Conservation (phyloP, 345 rosid species). For the Lagerstroemia speciosa region DNA sequence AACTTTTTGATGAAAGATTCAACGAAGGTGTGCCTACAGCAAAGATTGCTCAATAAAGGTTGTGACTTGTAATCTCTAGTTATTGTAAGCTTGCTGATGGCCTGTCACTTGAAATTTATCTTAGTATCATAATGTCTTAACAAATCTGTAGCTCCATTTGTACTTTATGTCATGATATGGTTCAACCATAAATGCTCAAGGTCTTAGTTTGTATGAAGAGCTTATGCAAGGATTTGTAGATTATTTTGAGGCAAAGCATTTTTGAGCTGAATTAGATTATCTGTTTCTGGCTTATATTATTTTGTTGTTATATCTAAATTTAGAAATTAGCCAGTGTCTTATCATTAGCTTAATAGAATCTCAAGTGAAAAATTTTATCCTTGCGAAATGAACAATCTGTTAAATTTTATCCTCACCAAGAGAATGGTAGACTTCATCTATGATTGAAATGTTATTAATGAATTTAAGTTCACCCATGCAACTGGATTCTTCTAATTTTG, state of each 20-base stretch:
- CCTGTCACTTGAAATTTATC: neutral
- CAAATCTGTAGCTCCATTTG: neutral
- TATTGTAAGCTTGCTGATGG: neutral
- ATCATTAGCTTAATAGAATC: neutral
- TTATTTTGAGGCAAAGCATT: neutral
- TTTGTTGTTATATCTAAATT: neutral
- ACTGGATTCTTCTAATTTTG: neutral
- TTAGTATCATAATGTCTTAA: neutral
- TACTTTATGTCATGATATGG: neutral
- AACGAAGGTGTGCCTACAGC: constrained; percentile 42
- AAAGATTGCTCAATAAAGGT: constrained; percentile 51
- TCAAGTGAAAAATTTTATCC: neutral
- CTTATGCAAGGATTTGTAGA: neutral
- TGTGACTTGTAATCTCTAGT: neutral
- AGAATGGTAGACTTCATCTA: neutral
- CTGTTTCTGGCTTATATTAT: neutral
- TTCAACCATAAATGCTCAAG: neutral
- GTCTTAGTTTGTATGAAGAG: neutral
- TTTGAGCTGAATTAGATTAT: neutral
- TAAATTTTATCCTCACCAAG: neutral
- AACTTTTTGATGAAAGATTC: constrained; percentile 37
- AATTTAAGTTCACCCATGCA: neutral
- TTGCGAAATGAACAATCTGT: too few relatives aligned
- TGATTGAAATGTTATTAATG: neutral
- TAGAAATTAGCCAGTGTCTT: neutral